Percentiles rank a stretch among this genome's conserved stretches.
phyloP scores from a whole-genome alignment of 148 eudicot species.

The Rhododendron simsii region DNA sequence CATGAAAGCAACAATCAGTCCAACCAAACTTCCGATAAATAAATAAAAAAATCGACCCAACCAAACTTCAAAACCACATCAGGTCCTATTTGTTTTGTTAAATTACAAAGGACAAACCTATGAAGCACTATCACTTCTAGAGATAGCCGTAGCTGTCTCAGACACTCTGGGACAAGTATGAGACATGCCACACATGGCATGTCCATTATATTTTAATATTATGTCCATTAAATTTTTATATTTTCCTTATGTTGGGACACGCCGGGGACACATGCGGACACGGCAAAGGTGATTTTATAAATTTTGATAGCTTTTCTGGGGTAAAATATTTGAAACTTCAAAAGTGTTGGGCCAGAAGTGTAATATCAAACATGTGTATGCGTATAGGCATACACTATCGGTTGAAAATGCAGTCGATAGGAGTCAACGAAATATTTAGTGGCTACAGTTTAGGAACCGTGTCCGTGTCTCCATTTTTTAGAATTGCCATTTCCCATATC shows the following conservation, averaged over 20 bases:
- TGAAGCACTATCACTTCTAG: background rate
- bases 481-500: background rate
- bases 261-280: background rate
- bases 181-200: background rate
- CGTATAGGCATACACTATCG: background rate
- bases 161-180: background rate
- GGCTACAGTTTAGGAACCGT: background rate
- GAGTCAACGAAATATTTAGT: background rate
- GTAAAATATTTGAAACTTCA: background rate
- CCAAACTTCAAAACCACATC: constrained; percentile 1
- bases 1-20: background rate
- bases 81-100: background rate
- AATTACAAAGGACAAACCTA: background rate
- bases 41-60: background rate
- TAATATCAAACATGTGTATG: background rate
- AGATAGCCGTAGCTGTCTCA: background rate
- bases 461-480: background rate
- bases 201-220: background rate
- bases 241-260: background rate
- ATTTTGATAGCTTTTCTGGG: background rate
- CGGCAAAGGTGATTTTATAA: background rate
- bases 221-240: background rate
- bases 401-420: background rate
- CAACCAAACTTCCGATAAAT: background rate
- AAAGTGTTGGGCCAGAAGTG: background rate